Conservation (phyloP, 306 rosid genomes). For the Pterocarpus santalinus region DNA sequence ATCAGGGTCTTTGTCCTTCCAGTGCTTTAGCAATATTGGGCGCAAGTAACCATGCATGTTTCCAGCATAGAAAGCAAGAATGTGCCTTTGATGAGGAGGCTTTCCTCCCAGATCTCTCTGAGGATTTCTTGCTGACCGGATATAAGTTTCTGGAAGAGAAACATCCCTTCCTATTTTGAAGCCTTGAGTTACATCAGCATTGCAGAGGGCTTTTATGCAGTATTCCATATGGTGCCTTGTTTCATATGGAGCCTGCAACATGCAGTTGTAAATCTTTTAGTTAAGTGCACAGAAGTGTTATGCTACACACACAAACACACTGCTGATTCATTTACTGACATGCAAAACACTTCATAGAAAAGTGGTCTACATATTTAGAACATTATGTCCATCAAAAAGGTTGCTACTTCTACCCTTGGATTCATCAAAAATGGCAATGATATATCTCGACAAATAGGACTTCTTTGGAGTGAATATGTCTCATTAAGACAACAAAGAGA, state of each 20-base stretch:
- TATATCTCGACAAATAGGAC: neutral
- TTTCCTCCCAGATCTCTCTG: conserved; percentile 84
- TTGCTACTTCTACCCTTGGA: no score
- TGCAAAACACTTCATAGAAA: neutral
- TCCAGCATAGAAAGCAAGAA: conserved; percentile 91
- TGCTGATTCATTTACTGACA: no score
- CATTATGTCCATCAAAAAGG: no score
- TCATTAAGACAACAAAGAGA: conserved; percentile 27
- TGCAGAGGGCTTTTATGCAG: conserved; percentile 94
- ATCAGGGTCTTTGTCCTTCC: conserved; percentile 86
- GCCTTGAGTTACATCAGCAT: conserved; percentile 87
- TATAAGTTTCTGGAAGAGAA: conserved; percentile 88
- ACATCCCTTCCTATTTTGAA: conserved; percentile 91
- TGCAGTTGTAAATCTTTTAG: conserved; percentile 15
- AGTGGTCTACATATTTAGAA: no score
- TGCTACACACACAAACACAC: no score
- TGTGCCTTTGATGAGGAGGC: conserved; percentile 72
- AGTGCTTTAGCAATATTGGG: conserved; percentile 70
- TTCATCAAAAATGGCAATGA: no score
- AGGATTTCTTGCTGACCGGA: conserved; percentile 79
- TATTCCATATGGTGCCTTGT: conserved; percentile 98
- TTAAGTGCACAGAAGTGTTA: no score
- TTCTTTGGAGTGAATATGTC: conserved; percentile 26
- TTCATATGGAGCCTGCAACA: conserved; percentile 87
- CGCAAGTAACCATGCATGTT: conserved; percentile 88